Evolutionary conservation across 2,329 filamentous ascomycete genomes (phyloP).

Genomic region (Dothidotthia symphoricarpi): DNA sequence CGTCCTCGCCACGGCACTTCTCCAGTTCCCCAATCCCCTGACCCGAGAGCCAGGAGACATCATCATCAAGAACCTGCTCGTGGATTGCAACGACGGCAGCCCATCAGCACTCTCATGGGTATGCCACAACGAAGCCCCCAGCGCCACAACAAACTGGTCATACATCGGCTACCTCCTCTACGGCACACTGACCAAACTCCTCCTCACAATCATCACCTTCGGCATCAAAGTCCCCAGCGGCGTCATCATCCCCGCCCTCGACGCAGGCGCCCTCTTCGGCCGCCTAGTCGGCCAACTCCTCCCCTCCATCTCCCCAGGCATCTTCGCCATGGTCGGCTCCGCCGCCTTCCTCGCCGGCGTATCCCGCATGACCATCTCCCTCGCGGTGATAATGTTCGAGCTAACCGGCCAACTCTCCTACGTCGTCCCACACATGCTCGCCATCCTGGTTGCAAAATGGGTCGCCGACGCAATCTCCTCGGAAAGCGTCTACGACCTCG

Average conservation of each 20-base stretch:
- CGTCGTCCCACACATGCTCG: slow-evolving; percentile 58
- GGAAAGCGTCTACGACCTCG: slow-evolving; percentile 59
- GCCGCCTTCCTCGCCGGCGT: slow-evolving; percentile 60
- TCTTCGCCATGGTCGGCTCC: slow-evolving; percentile 61
- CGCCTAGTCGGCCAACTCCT: slow-evolving; percentile 52
- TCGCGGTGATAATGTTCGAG: slow-evolving; percentile 62
- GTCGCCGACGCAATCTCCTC: slow-evolving; percentile 54
- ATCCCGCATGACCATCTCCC: slow-evolving; percentile 58
- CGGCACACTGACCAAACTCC: slow-evolving; percentile 55
- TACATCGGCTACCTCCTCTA: slow-evolving; percentile 56
- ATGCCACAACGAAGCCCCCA: slow-evolving; percentile 51
- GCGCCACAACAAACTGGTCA: slow-evolving; percentile 21
- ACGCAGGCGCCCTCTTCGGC: slow-evolving; percentile 59
- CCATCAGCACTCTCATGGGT: slow-evolving; percentile 46
- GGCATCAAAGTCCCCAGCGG: slow-evolving; percentile 61
- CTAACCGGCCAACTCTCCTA: slow-evolving; percentile 60
- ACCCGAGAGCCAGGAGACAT: slow-evolving; percentile 57
- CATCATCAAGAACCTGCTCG: slow-evolving; percentile 57
- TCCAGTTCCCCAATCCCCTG: slow-evolving; percentile 58
- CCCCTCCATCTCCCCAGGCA: slow-evolving; percentile 52
- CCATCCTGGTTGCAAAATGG: slow-evolving; percentile 61
- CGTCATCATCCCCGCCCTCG: slow-evolving; percentile 60
- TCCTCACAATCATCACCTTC: slow-evolving; percentile 59
- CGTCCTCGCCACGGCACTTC: slow-evolving; percentile 52
- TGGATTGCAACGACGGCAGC: slow-evolving; percentile 50